Evolutionary conservation across 176 grass and related monocot species (phyloP), one percentile per base, ranked within the genome.

Genomic region (Cymbopogon citratus): DNA sequence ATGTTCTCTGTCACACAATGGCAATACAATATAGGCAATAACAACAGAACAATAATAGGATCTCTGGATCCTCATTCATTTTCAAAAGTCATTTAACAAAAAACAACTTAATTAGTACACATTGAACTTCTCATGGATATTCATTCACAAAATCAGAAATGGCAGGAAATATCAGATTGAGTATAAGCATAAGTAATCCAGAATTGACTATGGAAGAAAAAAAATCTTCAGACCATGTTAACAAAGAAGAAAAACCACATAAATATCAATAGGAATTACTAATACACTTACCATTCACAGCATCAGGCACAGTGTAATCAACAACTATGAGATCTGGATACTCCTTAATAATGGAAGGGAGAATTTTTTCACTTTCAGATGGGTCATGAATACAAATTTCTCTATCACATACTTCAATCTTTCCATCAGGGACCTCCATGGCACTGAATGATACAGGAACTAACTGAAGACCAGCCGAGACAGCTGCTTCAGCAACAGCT

Each of bases 291-390:
- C 92, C 90, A 66, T 98, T 98, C 72, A 98, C 95, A 86, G 95
- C 90, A 85, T 92, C 84, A 61, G 95, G 92, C 23, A 94, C 92
- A 49, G 95, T 98, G 62, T 92, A 98, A 85, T 98, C 95, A 18
- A 94, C 81, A 82, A 98, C 84, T 80, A 98, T 71, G 77, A 98
- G 27, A 86, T 93, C 83, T 27, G 95, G 92, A 74, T 89, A 89
- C 63, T 94, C 87, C 24, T 93, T 84, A 34, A 69, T 27, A 68
- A 94, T 75, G 28, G 81, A 89, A 66, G 68, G 60, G 18, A 94
- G 90, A 71, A 98, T 49, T 78, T 80, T 21, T 76, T 94, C 92
- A 78, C 86, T 91, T 89, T 92, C 88, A 63, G 87, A 87, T 69
- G 79, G 86, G 59, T 80, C 75, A 84, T 93, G 90, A 85, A 98